Evolutionary conservation across 495 filamentous ascomycete genomes (phyloP).

Genomic region (Aspergillus nanangensis): DNA sequence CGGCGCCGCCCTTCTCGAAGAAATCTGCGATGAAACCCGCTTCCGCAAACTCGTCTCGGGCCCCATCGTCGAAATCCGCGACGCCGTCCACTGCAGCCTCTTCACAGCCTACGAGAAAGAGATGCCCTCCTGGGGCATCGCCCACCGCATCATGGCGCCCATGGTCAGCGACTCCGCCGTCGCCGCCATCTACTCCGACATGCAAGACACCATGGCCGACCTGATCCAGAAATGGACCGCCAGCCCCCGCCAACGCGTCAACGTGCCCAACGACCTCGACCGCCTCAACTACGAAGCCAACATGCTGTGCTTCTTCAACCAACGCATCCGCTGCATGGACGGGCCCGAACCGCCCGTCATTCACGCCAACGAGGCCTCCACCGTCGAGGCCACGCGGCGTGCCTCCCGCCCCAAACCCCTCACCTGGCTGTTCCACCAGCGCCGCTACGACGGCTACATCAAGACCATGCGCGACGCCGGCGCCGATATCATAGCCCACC

Average conservation of each 20-base stretch:
- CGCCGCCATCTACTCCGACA: conserved; percentile 40
- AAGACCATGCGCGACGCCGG: conserved; percentile 53
- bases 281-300: conserved; percentile 66
- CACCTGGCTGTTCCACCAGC: conserved; percentile 35
- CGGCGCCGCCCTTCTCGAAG: conserved; percentile 57
- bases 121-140: conserved; percentile 61
- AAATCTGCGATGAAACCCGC: conserved; percentile 66
- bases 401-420: conserved; percentile 34
- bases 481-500: conserved; percentile 52
- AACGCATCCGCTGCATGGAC: conserved; percentile 27
- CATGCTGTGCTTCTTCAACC: conserved; percentile 55
- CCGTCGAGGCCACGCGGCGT: conserved; percentile 38
- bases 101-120: conserved; percentile 66
- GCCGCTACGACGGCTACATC: conserved; percentile 53
- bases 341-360: conserved; percentile 31
- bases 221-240: conserved; percentile 66
- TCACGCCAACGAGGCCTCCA: conserved; percentile 35
- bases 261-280: conserved; percentile 66
- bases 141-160: conserved; percentile 61
- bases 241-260: conserved; percentile 49
- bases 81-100: conserved; percentile 63
- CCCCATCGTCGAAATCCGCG: conserved; percentile 55
- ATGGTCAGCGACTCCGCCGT: conserved; percentile 32
- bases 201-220: conserved; percentile 64
- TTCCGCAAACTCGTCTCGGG: conserved; percentile 63